Conservation (phyloP, 2,329 filamentous ascomycete species). For the Talaromyces sp. region DNA sequence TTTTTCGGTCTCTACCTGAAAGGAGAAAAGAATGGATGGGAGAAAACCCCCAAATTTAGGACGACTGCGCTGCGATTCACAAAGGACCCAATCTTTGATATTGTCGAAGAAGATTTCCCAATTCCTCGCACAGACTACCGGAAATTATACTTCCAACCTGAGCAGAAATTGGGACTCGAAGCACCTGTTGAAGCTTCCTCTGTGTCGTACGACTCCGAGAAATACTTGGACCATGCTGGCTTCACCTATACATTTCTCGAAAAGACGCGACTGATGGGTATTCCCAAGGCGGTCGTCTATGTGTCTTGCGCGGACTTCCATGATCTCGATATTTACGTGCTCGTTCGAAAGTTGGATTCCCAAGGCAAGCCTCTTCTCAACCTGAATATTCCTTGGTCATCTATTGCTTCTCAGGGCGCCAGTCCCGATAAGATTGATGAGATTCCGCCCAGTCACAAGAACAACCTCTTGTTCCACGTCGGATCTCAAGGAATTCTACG, state of each 20-base stretch:
- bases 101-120: not conserved
- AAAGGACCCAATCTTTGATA: not conserved
- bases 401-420: not conserved
- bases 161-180: not conserved
- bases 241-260: slow-evolving; percentile 39
- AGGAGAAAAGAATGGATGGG: not conserved
- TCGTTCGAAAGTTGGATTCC: slow-evolving; percentile 43
- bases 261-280: slow-evolving; percentile 39
- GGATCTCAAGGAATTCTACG: slow-evolving; percentile 35
- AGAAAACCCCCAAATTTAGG: not conserved
- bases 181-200: not conserved
- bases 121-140: not conserved
- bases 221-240: slow-evolving; percentile 18
- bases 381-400: slow-evolving; percentile 40
- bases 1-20: not conserved
- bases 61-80: not conserved
- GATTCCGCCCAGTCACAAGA: not conserved
- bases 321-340: slow-evolving; percentile 46
- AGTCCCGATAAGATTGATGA: slow-evolving; percentile 2
- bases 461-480: slow-evolving; percentile 4
- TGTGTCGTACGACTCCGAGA: slow-evolving; percentile 25
- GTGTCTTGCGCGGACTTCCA: slow-evolving; percentile 41
- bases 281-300: slow-evolving; percentile 45
- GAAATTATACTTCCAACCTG: not conserved
- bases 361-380: slow-evolving; percentile 41